Conservation (phyloP, 2,329 filamentous ascomycete genomes). For the Cladosporium phlei region DNA sequence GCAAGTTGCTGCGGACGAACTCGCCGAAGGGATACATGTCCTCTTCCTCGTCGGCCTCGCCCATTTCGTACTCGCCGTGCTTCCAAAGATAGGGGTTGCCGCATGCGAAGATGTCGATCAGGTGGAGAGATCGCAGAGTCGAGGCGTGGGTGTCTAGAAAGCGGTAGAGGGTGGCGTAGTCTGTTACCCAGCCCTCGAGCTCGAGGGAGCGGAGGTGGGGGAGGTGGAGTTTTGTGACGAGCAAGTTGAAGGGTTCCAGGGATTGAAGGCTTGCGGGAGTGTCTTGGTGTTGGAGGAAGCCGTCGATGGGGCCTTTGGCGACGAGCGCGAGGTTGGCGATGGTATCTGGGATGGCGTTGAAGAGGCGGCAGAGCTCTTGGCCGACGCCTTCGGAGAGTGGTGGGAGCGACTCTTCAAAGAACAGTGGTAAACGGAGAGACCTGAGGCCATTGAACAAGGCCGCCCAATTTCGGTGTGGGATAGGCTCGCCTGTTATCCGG, state of each 20-base stretch:
- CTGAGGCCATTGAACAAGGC: constrained; percentile 1
- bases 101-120: constrained; percentile 10
- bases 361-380: not conserved
- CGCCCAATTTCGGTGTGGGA: constrained; percentile 4
- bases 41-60: not conserved
- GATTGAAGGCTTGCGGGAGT: not conserved
- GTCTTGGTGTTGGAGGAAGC: constrained; percentile 9
- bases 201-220: constrained; percentile 2
- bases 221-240: constrained; percentile 1
- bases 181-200: constrained; percentile 9
- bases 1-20: not conserved
- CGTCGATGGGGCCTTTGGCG: constrained; percentile 10
- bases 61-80: not conserved
- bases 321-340: constrained; percentile 6
- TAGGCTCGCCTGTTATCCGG: not conserved
- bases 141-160: constrained; percentile 4
- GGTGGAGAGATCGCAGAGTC: constrained; percentile 6
- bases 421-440: constrained; percentile 7
- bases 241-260: constrained; percentile 3
- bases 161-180: not conserved
- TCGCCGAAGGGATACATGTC: constrained; percentile 2
- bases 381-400: constrained; percentile 3
- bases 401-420: constrained; percentile 6
- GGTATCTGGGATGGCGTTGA: constrained; percentile 5
- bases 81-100: too few relatives aligned